Evolutionary conservation across 768 basidiomycete species (phyloP).

Genomic region (Boletellus emodensis): DNA sequence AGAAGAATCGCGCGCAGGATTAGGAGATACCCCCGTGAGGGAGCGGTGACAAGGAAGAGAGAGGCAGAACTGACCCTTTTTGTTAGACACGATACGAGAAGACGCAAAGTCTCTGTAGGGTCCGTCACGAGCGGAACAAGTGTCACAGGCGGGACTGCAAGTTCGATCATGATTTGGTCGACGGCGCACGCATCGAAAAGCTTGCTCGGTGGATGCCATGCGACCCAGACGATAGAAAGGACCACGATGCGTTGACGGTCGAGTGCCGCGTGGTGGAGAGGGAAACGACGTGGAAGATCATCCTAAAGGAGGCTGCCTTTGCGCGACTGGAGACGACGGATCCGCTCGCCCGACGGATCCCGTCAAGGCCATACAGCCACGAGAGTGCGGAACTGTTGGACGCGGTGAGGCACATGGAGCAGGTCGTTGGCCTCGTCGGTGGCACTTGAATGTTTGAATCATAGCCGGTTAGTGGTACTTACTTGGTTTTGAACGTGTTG

Average conservation of each 20-base stretch:
- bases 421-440: too few relatives aligned
- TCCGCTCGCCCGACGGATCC: too few relatives aligned
- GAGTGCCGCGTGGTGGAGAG: constrained; percentile 14
- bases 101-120: constrained; percentile 9
- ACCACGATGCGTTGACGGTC: constrained; percentile 11
- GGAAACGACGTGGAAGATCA: constrained; percentile 10
- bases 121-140: constrained; percentile 6
- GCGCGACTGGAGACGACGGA: too few relatives aligned
- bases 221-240: neutral
- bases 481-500: too few relatives aligned
- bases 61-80: neutral
- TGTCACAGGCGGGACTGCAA: constrained; percentile 10
- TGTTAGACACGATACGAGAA: constrained; percentile 7
- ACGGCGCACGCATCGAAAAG: constrained; percentile 10
- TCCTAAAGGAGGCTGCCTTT: constrained; percentile 6
- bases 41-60: neutral
- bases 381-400: too few relatives aligned
- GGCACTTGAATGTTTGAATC: too few relatives aligned
- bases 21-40: constrained; percentile 11
- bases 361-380: too few relatives aligned
- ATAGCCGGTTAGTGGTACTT: too few relatives aligned
- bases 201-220: constrained; percentile 9
- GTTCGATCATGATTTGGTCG: constrained; percentile 17
- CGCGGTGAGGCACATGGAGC: too few relatives aligned
- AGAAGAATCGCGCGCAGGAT: constrained; percentile 4